phyloP scores from a whole-genome alignment of 495 filamentous ascomycete genomes.

The Platismatia glauca region DNA sequence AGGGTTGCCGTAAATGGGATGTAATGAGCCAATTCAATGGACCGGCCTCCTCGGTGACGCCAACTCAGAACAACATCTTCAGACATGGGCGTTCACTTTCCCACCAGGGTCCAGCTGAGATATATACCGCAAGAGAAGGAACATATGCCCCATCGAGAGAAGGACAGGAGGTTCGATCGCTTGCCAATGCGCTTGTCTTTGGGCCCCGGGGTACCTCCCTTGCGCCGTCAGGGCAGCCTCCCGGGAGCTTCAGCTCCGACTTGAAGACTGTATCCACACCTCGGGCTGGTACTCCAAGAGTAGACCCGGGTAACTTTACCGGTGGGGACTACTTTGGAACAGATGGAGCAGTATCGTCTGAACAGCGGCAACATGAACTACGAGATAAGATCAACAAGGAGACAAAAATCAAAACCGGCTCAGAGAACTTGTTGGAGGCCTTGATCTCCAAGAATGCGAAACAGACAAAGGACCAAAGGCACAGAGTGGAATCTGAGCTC shows the following conservation, averaged over 20 bases:
- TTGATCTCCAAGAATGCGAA: conserved; percentile 91
- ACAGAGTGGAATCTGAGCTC: conserved; percentile 80
- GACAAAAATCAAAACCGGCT: conserved; percentile 93
- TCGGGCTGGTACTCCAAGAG: conserved; percentile 58
- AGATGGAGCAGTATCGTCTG: conserved; percentile 48
- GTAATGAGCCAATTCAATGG: conserved; percentile 44
- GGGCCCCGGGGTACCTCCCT: conserved; percentile 55
- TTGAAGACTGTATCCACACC: conserved; percentile 65
- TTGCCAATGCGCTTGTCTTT: conserved; percentile 52
- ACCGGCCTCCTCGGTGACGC: conserved; percentile 57
- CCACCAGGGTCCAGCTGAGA: conserved; percentile 35
- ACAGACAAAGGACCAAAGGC: conserved; percentile 84
- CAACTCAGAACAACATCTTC: conserved; percentile 57
- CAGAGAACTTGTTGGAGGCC: conserved; percentile 94
- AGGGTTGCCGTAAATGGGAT: conserved; percentile 10
- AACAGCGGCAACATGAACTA: conserved; percentile 64
- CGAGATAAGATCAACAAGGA: conserved; percentile 83
- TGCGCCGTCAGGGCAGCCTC: conserved; percentile 56
- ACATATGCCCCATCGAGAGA: conserved; percentile 33
- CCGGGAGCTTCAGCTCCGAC: conserved; percentile 89
- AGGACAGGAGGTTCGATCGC: conserved; percentile 42
- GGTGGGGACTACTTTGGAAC: conserved; percentile 54
- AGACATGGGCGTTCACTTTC: conserved; percentile 47
- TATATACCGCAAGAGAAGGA: conserved; percentile 40
- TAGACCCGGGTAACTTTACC: conserved; percentile 46